These are phyloP conservation scores for Solanum infundibuliforme DNA, from an alignment of 257 asterid species.

Conservation along the genomic window DNA sequence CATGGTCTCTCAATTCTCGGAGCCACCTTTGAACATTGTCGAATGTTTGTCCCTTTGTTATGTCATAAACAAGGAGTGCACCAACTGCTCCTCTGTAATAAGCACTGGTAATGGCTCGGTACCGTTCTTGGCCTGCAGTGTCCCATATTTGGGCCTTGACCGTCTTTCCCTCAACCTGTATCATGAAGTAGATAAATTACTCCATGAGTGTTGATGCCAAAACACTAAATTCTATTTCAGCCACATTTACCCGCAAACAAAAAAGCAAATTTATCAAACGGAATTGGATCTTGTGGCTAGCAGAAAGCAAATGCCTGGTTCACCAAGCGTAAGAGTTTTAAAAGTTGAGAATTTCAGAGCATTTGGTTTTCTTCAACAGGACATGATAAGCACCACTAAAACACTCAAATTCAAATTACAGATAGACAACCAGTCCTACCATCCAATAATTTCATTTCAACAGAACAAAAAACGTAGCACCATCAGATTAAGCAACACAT, in stretches of 20 bases:
- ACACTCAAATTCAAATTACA: not conserved
- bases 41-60: constrained; percentile 6
- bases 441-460: not conserved
- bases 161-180: constrained; percentile 7
- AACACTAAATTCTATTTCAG: not conserved
- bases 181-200: not conserved
- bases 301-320: not conserved
- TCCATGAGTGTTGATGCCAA: not conserved
- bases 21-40: constrained; percentile 11
- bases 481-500: not conserved
- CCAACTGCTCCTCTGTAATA: constrained; percentile 12
- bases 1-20: constrained; percentile 13
- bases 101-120: constrained; percentile 12
- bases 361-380: not conserved
- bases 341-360: not conserved
- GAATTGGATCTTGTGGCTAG: not conserved
- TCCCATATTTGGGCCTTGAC: constrained; percentile 13
- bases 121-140: constrained; percentile 12
- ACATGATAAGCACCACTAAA: not conserved
- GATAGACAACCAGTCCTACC: not conserved
- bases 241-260: not conserved
- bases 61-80: constrained; percentile 11
- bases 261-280: not conserved
- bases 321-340: not conserved
- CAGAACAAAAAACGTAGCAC: not conserved